Base-by-base conservation (phyloP, 306 rosid genomes). In the Lagenaria siceraria region DNA sequence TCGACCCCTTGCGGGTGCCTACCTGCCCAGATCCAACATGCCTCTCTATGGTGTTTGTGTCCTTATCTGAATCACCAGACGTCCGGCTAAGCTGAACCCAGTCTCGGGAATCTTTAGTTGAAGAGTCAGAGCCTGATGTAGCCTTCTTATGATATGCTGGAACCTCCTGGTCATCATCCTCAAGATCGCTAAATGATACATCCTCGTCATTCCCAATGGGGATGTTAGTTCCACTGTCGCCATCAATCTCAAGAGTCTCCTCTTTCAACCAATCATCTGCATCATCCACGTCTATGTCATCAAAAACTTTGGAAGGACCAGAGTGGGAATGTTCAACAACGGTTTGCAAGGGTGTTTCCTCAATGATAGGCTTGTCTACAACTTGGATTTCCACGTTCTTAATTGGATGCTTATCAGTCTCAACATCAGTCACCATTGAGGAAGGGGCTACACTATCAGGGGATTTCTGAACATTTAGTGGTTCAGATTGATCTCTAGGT, bases 201-300 rank as follows among this genome's bases (percentile, higher is more conserved):
- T 94, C 98, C 82, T 94, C 98, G 0, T 91, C 97, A 74, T 87
- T 87, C 77, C 76, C 93, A 19, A 89, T 70, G 72, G 88, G 93
- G 49, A 87, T 36, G 65, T 87, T 82, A 38, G 89, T 85, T 77
- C 89, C 87, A 75, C 91, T 81, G 21, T 75, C 93, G 80, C 90
- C 96, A 82, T 84, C 90, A 25, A 71, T 49, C 65, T 91, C 97
- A 33, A 96, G 84, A 79, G 61, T 87, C 80, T 90, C 98, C 84
- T 93, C 98, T 63, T 90, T 90, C 92, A 94, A 85, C 98, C 98
- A 94, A 77, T 91, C 98, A 87, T 94, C 98, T 21, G 82, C 96
- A 80, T 91, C 97, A 71, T 94, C 95, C 79, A 91, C 97, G 82
- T 81, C 82, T 24, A 88, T 83, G 22, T 84, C 88, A 72, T 85